phyloP scores from a whole-genome alignment of 2,329 filamentous ascomycete species.

The Sporothrix euskadiensis region DNA sequence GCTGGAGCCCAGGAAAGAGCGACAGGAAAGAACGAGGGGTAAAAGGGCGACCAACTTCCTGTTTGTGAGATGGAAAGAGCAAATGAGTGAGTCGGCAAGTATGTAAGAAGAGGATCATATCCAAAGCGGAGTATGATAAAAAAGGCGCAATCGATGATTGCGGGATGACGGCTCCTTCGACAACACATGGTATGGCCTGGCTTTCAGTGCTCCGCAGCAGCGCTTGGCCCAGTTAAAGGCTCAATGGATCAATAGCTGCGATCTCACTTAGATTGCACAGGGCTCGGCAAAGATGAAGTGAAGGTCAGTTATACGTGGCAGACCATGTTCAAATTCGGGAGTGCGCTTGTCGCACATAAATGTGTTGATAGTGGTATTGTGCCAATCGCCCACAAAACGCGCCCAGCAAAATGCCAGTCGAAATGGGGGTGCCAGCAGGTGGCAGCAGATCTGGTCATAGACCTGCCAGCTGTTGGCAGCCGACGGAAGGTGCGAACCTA shows the following conservation, averaged over 20 bases:
- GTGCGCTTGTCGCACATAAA: background rate
- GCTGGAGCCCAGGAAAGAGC: background rate
- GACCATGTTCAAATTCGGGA: background rate
- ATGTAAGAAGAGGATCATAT: background rate
- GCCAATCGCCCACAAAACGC: background rate
- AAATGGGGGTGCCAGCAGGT: background rate
- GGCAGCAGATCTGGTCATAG: background rate
- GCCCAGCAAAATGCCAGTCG: background rate
- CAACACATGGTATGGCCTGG: background rate
- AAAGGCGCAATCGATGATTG: background rate
- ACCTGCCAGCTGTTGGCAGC: background rate
- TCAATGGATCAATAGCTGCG: slow-evolving; percentile 2
- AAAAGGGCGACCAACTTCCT: background rate
- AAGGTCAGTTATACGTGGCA: background rate
- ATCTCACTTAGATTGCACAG: background rate
- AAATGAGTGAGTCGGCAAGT: background rate
- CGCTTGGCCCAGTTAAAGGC: slow-evolving; percentile 1
- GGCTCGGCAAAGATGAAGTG: background rate
- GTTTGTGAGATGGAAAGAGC: background rate
- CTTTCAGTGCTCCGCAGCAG: background rate
- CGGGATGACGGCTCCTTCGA: background rate
- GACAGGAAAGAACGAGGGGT: background rate
- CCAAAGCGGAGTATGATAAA: background rate
- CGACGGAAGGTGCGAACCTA: background rate
- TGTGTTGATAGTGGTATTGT: background rate